Conservation (phyloP, 1,284 basidiomycete genomes). For the Wallemia mellicola region DNA sequence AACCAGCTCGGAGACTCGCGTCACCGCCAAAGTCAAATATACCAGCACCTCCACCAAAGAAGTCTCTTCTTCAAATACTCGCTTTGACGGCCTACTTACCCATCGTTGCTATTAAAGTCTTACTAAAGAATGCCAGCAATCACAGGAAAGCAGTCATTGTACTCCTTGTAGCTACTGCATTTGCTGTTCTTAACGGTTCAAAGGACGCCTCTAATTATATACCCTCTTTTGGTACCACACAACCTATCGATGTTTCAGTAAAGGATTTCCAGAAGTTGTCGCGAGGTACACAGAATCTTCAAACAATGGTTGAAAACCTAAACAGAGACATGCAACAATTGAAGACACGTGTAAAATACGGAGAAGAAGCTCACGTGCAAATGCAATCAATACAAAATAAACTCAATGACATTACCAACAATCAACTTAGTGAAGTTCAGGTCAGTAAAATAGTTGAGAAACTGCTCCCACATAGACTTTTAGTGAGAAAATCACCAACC, state of each 20-base stretch:
- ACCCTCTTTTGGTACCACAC: not conserved
- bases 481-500: conserved; percentile 12
- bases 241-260: not conserved
- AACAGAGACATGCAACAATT: conserved; percentile 26
- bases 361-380: conserved; percentile 25
- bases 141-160: not conserved
- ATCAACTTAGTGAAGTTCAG: conserved; percentile 10
- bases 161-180: not conserved
- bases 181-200: not conserved
- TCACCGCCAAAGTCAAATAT: not conserved
- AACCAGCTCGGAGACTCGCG: not conserved
- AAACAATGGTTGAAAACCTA: not conserved
- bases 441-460: conserved; percentile 11
- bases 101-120: conserved; percentile 7
- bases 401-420: conserved; percentile 17
- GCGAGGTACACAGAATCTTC: not conserved
- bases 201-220: not conserved
- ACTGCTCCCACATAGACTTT: conserved; percentile 17
- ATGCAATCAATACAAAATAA: conserved; percentile 29
- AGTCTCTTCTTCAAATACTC: conserved; percentile 8
- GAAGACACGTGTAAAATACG: conserved; percentile 22
- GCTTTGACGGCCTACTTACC: conserved; percentile 10
- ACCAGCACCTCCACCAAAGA: not conserved
- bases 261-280: not conserved
- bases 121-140: not conserved